Evolutionary conservation across 2,329 filamentous ascomycete species (phyloP).

Genomic region (Ascochyta fabae): DNA sequence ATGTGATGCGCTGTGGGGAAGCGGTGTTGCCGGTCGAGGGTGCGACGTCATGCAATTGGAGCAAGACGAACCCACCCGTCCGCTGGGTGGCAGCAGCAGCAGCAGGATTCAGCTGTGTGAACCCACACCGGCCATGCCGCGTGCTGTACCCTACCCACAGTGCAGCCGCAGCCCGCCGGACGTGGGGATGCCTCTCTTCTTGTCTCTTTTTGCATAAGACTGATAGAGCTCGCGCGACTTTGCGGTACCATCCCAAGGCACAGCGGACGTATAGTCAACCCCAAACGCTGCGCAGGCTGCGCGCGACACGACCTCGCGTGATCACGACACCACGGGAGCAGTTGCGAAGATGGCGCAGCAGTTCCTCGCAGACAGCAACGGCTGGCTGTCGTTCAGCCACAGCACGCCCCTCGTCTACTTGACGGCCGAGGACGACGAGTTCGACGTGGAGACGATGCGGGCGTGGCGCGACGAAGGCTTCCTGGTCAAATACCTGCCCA

Average conservation of each 20-base stretch:
- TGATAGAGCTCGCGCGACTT: too few relatives aligned
- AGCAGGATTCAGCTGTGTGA: slow-evolving; percentile 26
- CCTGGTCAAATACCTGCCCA: slow-evolving; percentile 62
- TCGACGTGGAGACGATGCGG: slow-evolving; percentile 60
- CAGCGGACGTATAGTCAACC: background rate
- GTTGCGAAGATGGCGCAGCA: slow-evolving; percentile 40
- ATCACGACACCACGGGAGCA: background rate
- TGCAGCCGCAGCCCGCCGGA: slow-evolving; percentile 15
- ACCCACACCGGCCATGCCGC: slow-evolving; percentile 19
- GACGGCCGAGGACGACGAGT: slow-evolving; percentile 61
- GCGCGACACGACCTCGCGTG: background rate
- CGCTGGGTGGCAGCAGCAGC: slow-evolving; percentile 7
- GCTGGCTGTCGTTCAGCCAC: slow-evolving; percentile 50
- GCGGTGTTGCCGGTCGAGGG: background rate
- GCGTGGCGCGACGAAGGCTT: slow-evolving; percentile 68
- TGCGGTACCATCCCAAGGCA: background rate
- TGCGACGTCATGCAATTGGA: slow-evolving; percentile 1
- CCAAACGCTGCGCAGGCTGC: background rate
- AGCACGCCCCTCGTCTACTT: slow-evolving; percentile 57
- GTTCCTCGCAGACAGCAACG: slow-evolving; percentile 46
- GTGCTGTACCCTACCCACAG: slow-evolving; percentile 13
- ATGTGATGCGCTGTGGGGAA: too few relatives aligned
- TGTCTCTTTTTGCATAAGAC: too few relatives aligned
- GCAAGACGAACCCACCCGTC: background rate
- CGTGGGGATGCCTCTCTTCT: background rate